Base-by-base conservation (phyloP, 805 yeast species). In the Zygosaccharomyces bailii region DNA sequence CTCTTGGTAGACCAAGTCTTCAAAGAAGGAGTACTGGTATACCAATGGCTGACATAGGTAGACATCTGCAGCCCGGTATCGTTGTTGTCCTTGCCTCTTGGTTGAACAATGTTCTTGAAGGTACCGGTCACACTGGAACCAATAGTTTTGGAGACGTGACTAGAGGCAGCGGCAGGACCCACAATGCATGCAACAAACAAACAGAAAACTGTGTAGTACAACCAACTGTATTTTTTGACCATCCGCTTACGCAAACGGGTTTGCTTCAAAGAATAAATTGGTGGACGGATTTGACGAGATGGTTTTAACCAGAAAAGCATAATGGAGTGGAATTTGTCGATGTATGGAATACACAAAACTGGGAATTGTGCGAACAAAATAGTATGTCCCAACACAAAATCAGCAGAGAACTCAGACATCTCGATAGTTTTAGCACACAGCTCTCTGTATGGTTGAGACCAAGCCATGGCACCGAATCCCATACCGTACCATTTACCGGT, bases 251-350 rank as follows among this genome's bases (percentile, higher is more conserved):
- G 85, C 69, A 90, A 81, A 72, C 87, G 84, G 46, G 95, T 91
- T 74, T 93, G 98, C 73, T 93, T 93, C 72, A 91, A 75, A 14
- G 98, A 88, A 73, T 88, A 90, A 66, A 93, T 89, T 60, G 99
- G 98, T 50, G 97, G 97, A 16, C 51, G 51, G 63, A 93, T 90
- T 73, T 89, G 96, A 72, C 95, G 84, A 51, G 93, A 76, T 46
- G 99, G 99, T 67, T 88, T 86, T 72, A 95, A 84, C 99, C 99
- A 93, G 84, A 93, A 93, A 70, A 93, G 76, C 95, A 91, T 84
- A 68, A 89, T 82, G 36, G 99, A 91, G 71, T 93, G 99, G 96
- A 96, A 89, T 74, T 86, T 86, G 73, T 93, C 99, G 67, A 89
- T 72, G 67, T 79, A 75, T 61, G 99, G 99, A 60, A 91, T 73